Base-by-base conservation (phyloP, 139 green algal genomes). In the Zygnema cylindricum region DNA sequence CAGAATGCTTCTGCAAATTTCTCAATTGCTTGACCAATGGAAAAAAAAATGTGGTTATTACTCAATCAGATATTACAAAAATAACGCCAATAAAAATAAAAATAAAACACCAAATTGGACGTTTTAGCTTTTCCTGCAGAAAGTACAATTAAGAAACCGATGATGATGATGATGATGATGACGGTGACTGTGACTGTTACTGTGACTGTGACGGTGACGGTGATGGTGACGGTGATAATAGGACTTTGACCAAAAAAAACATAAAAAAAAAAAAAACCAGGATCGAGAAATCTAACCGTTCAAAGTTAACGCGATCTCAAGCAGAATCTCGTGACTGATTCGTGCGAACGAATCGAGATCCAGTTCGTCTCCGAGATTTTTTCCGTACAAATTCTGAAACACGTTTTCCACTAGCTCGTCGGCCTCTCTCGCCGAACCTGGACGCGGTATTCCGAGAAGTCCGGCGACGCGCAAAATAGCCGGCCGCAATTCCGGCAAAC, bases 401-500 rank as follows among this genome's bases (percentile, higher is more conserved):
- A n/a, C n/a, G n/a, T n/a, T n/a, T n/a, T 83, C n/a, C n/a, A 83
- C 76, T 23, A 71, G n/a, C 21, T 33, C n/a, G 76, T 83, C 76
- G 42, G 57, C 0, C 76, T 83, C n/a, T 33, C 30, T 43, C 76
- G n/a, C 11, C n/a, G n/a, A 71, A 30, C 76, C 76, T 30, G 76
- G 22, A n/a, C 33, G n/a, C 76, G 76, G 76, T 43, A 83, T 41
- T 0, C 76, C 76, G 42, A 0, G n/a, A 41, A 83, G 76, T 21
- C 32, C 30, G n/a, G 76, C 76, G 22, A 83, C 36, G n/a, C 76
- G 76, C 2, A 87, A 43, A 21, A 88, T 42, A 42, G 83, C 83
- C 16, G 76, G 71, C 38, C 71, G 69, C 69, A 88, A 43, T 32
- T 88, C 83, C 75, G 83, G 73, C n/a, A 33, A 35, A 43, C 25